These are phyloP conservation scores for Cephaloascus fragrans DNA, from an alignment of 805 yeast genomes.

Conservation along the genomic window DNA sequence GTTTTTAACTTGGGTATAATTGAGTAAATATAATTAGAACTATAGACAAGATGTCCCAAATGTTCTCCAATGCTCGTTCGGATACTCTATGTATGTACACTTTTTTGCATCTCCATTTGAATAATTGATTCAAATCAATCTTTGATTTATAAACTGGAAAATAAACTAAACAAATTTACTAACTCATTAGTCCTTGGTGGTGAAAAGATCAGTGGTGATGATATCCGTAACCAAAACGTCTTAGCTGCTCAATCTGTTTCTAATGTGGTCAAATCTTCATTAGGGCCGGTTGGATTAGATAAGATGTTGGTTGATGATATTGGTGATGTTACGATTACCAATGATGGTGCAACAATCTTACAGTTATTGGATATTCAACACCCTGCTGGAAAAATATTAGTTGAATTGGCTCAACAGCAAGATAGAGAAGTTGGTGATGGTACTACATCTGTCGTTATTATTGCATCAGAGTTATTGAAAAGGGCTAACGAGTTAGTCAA, in stretches of 20 bases:
- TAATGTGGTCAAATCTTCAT: conserved; percentile 78
- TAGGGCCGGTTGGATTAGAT: conserved; percentile 98
- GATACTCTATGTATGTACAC: conserved; percentile 63
- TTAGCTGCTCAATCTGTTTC: conserved; percentile 86
- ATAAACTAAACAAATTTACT: too few relatives aligned
- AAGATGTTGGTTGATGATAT: conserved; percentile 98
- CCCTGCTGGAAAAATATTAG: conserved; percentile 96
- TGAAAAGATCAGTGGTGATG: conserved; percentile 92
- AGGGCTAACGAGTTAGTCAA: conserved; percentile 91
- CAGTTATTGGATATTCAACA: conserved; percentile 91
- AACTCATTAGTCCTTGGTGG: conserved; percentile 81
- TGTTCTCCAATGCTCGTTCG: conserved; percentile 76
- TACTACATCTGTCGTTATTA: conserved; percentile 93
- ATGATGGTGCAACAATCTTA: conserved; percentile 96
- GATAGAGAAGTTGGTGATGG: conserved; percentile 99
- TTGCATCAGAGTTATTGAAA: conserved; percentile 86
- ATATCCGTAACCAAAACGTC: conserved; percentile 91
- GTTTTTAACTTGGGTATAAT: too few relatives aligned
- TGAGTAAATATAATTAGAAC: too few relatives aligned
- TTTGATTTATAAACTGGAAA: too few relatives aligned
- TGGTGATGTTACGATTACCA: conserved; percentile 97
- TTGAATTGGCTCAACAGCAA: conserved; percentile 96
- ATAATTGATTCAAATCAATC: too few relatives aligned
- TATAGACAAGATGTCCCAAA: conserved; percentile 32
- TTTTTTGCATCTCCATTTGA: too few relatives aligned